Percentiles rank a stretch among this genome's conserved stretches.
Conservation (phyloP, 257 asterid species). For the Rehmannia glutinosa region DNA sequence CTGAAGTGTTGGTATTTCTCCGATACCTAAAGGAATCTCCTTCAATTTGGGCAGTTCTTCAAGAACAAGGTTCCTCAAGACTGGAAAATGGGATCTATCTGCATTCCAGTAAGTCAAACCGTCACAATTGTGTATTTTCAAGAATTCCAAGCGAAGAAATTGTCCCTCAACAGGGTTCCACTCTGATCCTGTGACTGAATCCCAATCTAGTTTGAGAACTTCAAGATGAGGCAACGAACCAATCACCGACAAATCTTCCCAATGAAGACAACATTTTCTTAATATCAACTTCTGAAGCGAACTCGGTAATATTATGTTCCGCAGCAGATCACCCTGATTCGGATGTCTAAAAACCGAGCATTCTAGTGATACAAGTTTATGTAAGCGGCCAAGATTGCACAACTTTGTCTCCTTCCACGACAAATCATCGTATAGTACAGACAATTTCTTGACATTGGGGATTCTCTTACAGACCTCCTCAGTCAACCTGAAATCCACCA, state of each 20-base stretch:
- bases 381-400: background rate
- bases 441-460: background rate
- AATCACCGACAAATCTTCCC: background rate
- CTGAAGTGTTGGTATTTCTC: constrained; percentile 11
- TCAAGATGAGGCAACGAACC: background rate
- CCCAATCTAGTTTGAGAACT: background rate
- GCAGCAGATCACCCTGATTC: background rate
- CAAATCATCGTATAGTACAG: background rate
- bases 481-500: background rate
- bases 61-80: background rate
- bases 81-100: constrained; percentile 1
- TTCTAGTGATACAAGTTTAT: background rate
- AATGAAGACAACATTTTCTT: background rate
- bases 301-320: background rate
- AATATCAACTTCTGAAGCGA: background rate
- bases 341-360: background rate
- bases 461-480: background rate
- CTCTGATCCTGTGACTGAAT: background rate
- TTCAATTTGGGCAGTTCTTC: background rate
- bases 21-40: background rate
- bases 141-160: background rate
- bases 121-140: background rate
- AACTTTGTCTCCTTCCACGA: background rate
- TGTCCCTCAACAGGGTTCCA: background rate
- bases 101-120: background rate